Percentiles rank a stretch among this genome's conserved stretches.
phyloP scores from a whole-genome alignment of 1,284 basidiomycete genomes.

The Trichosporon ovoides region DNA sequence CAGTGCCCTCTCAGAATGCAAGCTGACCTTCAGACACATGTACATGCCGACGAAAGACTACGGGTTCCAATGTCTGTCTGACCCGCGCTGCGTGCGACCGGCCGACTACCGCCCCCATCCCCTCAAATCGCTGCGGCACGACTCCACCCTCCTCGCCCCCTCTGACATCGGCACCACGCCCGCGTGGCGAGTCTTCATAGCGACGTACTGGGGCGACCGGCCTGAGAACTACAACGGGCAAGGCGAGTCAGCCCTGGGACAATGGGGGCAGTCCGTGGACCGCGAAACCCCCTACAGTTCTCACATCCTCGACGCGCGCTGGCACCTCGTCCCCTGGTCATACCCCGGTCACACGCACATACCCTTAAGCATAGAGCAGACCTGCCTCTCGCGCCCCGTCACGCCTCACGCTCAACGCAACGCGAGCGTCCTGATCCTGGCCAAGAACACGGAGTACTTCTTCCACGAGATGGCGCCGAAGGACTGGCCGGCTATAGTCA shows the following conservation, averaged over 20 bases:
- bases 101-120: conserved; percentile 34
- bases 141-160: conserved; percentile 22
- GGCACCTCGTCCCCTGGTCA: conserved; percentile 38
- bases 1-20: too few species aligned
- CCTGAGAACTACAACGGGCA: conserved; percentile 21
- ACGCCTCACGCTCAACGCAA: conserved; percentile 26
- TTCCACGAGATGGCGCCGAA: conserved; percentile 16
- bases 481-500: not conserved
- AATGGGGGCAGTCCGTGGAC: too few species aligned
- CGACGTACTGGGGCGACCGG: conserved; percentile 11
- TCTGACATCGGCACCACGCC: conserved; percentile 38
- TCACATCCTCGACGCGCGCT: conserved; percentile 41
- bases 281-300: conserved; percentile 35
- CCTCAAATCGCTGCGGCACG: conserved; percentile 21
- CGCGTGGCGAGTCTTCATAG: conserved; percentile 34
- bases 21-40: not conserved
- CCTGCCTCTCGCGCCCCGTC: conserved; percentile 29
- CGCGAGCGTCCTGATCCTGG: conserved; percentile 37
- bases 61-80: conserved; percentile 34
- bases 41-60: conserved; percentile 20
- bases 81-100: conserved; percentile 40
- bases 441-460: conserved; percentile 24
- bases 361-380: conserved; percentile 40
- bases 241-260: conserved; percentile 24
- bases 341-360: conserved; percentile 34